Evolutionary conservation across 2,329 filamentous ascomycete species (phyloP).

Genomic region (Fusarium haematococcum): DNA sequence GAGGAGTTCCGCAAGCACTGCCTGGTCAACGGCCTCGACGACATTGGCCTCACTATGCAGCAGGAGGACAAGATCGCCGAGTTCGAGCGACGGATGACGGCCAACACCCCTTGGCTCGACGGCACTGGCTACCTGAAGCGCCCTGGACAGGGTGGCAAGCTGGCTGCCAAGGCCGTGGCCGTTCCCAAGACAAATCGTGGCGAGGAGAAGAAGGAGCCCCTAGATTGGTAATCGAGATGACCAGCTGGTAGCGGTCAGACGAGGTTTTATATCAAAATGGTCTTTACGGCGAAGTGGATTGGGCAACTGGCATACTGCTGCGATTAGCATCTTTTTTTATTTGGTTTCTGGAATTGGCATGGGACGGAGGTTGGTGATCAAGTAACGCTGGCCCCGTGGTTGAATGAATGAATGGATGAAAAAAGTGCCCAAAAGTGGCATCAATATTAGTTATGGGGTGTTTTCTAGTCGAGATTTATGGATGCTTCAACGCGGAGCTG

Average conservation of each 20-base stretch:
- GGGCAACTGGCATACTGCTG: conserved; percentile 31
- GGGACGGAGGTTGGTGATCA: not conserved
- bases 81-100: conserved; percentile 83
- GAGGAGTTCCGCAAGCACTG: conserved; percentile 97
- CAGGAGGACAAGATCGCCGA: conserved; percentile 87
- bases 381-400: conserved; percentile 4
- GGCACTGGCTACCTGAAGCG: conserved; percentile 83
- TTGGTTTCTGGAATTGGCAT: conserved; percentile 1
- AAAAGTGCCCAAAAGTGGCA: conserved; percentile 30
- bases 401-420: conserved; percentile 1
- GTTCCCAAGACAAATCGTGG: conserved; percentile 92
- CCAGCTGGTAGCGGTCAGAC: not conserved
- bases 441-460: conserved; percentile 17
- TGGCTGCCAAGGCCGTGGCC: conserved; percentile 71
- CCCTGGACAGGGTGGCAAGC: conserved; percentile 64
- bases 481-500: conserved; percentile 25
- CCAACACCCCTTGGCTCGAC: conserved; percentile 90
- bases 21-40: conserved; percentile 91
- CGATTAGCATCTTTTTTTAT: conserved; percentile 36
- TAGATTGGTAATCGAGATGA: conserved; percentile 78
- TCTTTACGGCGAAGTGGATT: conserved; percentile 42
- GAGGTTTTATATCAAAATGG: conserved; percentile 17
- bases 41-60: conserved; percentile 95
- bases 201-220: conserved; percentile 83
- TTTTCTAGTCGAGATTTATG: conserved; percentile 24